Evolutionary conservation across 2,329 filamentous ascomycete species (phyloP), one percentile per base, ranked within the genome.

Genomic region (Clonostachys rhizophaga): DNA sequence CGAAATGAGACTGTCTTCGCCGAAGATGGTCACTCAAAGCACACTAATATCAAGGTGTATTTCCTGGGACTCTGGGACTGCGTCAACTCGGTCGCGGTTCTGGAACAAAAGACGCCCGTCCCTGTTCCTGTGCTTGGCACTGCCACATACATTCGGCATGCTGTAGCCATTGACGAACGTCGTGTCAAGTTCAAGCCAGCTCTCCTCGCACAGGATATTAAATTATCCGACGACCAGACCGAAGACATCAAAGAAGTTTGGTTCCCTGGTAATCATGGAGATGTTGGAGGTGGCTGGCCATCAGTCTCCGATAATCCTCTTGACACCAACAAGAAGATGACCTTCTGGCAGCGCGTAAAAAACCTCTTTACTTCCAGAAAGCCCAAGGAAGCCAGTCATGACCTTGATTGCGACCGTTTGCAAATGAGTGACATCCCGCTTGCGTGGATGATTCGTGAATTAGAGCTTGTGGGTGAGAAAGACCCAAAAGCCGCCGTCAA

Each of bases 1-100:
- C 68, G 70, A 18, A 63, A 65, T 36, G 24, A 30, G 3, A 30
- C 24, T 4, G 24, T 30, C 24, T 30, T 30, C 24, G 24, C 5
- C 9, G 24, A 30, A 4, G 52, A 52, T 34, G 53, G 43, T 0
- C 8, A 44, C 10, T 49, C 53, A 6, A 55, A 61, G 39, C 20
- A 44, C 18, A n/a, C n/a, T 4, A 68, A 71, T 41, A 71, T 76
- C 44, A 71, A 70, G 41, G 68, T 78, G 7, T 72, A 74, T 55
- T 79, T 79, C 57, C 70, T 79, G n/a, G 76, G 76, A 2, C 65
- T 79, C 40, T 79, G 75, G 63, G 76, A 80, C 53, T 75, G 71
- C 49, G 76, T 80, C 40, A 76, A 74, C 55, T 75, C 70, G 4
- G 74, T 79, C 8, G 64, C 69, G 7, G 63, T 71, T 13, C 50